Evolutionary conservation across 2,329 filamentous ascomycete genomes (phyloP), one percentile per base, ranked within the genome.

Genomic region (Neobulgaria alba): DNA sequence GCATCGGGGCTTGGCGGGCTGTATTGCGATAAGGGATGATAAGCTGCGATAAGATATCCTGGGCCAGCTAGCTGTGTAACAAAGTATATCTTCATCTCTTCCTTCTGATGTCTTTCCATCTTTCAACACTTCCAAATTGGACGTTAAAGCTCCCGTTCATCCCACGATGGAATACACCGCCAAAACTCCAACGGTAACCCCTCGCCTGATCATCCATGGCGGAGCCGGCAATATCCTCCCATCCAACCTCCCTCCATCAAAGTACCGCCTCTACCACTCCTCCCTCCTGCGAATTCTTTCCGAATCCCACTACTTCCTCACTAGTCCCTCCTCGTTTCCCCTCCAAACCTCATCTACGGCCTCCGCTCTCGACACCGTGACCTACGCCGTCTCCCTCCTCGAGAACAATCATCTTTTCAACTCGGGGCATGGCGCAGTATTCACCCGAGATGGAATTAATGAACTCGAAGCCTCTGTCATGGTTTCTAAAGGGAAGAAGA

Each of bases 391-490:
- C 9, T 67, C 69, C 1, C 70, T 81, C 18, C 74, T 95, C 12
- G 88, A 95, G 64, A 70, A 93, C 56, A 77, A 88, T 56, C 72
- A 81, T 2, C 73, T 93, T 3, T 94, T 92, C 72, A 95, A 95
- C 65, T 79, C 79, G 42, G 87, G 79, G 5, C 80, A 79, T 54
- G 89, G 89, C 39, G 85, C 87, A 37, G 87, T 94, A 15, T 95
- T 93, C 62, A 94, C 86, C 0, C 77, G 80, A 37, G 79, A 82
- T 50, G 89, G 88, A 14, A 73, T 79, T 47, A 88, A 89, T 59
- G 85, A 95, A 65, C 78, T 94, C 46, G 88, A 95, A 63, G 85
- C 85, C 1, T 85, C 79, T 7, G 75, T 94, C 38, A 94, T 94
- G 87, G 83, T 93, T 0, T 84, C 82, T 2, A 71, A 71, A 19